Conservation (phyloP, 177 flowering plant genomes). For the Vitis hybrid region DNA sequence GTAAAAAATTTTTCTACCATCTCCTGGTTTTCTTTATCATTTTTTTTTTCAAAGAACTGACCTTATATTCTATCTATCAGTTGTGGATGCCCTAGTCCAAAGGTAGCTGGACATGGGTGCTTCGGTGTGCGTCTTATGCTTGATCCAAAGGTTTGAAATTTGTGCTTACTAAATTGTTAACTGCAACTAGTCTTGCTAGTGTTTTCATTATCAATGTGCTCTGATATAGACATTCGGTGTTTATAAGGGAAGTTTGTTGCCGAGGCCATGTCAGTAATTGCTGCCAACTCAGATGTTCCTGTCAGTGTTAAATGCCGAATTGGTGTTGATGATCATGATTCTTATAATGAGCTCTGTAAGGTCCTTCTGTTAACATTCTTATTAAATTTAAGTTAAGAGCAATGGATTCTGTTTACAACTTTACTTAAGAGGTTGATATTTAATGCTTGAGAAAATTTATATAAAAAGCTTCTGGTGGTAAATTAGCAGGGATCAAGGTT, state of each 20-base stretch:
- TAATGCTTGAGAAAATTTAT: not conserved
- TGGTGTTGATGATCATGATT: conserved; percentile 95
- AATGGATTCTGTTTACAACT: not conserved
- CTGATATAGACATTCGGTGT: conserved; percentile 35
- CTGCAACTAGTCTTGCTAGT: not conserved
- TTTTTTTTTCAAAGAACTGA: conserved; percentile 1
- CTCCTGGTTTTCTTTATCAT: conserved; percentile 1
- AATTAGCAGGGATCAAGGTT: not conserved
- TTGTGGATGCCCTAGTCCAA: conserved; percentile 98
- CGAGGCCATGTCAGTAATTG: conserved; percentile 93
- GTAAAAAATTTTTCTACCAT: conserved; percentile 12
- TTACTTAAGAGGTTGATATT: not conserved
- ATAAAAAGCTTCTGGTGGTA: not conserved
- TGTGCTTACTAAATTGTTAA: conserved; percentile 4
- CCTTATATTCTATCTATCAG: conserved; percentile 32
- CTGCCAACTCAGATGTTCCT: conserved; percentile 76
- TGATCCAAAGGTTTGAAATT: conserved; percentile 73
- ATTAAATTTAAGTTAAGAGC: not conserved
- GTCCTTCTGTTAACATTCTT: not conserved
- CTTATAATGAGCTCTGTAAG: conserved; percentile 94
- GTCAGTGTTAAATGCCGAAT: conserved; percentile 97
- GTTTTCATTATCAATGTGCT: conserved; percentile 17
- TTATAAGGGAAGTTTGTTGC: conserved; percentile 90
- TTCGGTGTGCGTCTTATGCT: conserved; percentile 93
- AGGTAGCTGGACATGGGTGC: conserved; percentile 97